Base-by-base conservation (phyloP, 345 rosid genomes). In the Fremontodendron californicum region DNA sequence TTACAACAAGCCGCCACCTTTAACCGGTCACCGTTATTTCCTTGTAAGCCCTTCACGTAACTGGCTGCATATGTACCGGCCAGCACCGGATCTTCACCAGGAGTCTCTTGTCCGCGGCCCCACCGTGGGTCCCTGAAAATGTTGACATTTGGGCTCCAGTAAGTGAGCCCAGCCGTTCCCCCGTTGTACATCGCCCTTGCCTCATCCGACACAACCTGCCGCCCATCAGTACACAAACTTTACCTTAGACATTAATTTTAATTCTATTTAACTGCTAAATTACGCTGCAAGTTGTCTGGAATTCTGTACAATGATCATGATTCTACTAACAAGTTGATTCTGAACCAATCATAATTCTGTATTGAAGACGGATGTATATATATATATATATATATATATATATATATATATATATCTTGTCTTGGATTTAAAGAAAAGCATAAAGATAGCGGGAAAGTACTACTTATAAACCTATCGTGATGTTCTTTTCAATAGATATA, bases 71-170 rank as follows among this genome's bases (percentile, higher is more conserved):
- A 93, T 43, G 64, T 85, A 63, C 93, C 95, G 65, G 91, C 90
- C 3, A 94, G 45, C 5, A 90, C 82, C 0, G 98, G 98, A 45
- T 92, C 98, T 81, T 94, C 97, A 29, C 97, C 98, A 73, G 93
- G 94, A 10, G 97, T 94, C 82, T 92, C 98, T 81, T 92, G 98
- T 10, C 94, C 94, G 9, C 94, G 90, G 48, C 96, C 98, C 97
- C 94, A 94, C 15, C 96, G 86, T 2, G 97, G 98, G 84, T 94
- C 97, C 73, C 97, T 69, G 13, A 92, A 85, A 48, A 94, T 84
- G 77, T 91, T 91, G 11, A 92, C 90, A 70, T 90, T 90, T 23
- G 97, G 97, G 80, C 94, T 91, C 98, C 94, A 90, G 62, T 82
- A 90, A 2, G 96, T 88, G 63, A 94, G 90, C 82, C 94, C 93